A percentile compares a stretch with the other conserved stretches of the same genome.
Conservation (phyloP, 352 stramenopile genomes). For the Phytophthora capsici region DNA sequence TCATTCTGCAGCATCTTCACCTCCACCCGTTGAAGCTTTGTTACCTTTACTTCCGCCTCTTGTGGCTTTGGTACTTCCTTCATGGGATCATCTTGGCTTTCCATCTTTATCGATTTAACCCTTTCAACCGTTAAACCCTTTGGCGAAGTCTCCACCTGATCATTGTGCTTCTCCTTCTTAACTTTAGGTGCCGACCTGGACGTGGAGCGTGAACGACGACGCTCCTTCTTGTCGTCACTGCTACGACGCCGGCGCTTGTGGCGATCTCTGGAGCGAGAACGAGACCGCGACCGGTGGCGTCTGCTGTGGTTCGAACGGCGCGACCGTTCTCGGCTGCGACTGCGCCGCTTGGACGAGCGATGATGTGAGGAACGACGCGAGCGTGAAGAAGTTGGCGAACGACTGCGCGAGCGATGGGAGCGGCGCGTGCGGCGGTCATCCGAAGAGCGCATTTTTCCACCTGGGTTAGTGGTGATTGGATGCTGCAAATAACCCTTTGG, state of each 20-base stretch:
- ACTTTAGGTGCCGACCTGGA: slow-evolving; percentile 12
- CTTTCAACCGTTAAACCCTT: slow-evolving; percentile 8
- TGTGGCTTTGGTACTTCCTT: too few relatives aligned
- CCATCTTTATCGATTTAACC: neutral
- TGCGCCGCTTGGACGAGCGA: slow-evolving; percentile 31
- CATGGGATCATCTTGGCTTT: slow-evolving; percentile 1
- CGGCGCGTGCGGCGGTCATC: slow-evolving; percentile 14
- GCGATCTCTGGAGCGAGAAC: slow-evolving; percentile 34
- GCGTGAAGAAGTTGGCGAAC: slow-evolving; percentile 19
- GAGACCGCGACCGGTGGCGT: slow-evolving; percentile 26
- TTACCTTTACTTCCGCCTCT: too few relatives aligned
- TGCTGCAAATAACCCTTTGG: neutral
- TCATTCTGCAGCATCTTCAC: neutral
- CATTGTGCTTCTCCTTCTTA: slow-evolving; percentile 14
- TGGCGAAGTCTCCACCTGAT: slow-evolving; percentile 1
- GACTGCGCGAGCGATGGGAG: slow-evolving; percentile 19
- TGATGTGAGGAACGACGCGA: slow-evolving; percentile 17
- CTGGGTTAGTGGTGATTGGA: too few relatives aligned
- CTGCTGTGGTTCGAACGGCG: slow-evolving; percentile 30
- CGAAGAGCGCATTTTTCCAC: slow-evolving; percentile 1
- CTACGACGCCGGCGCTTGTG: slow-evolving; percentile 29
- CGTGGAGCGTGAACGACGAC: slow-evolving; percentile 15
- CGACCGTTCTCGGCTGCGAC: slow-evolving; percentile 39
- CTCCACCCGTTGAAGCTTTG: slow-evolving; percentile 1
- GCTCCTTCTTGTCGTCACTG: slow-evolving; percentile 14